These are phyloP conservation scores for Arthrobotrys entomopaga DNA, from an alignment of 2,329 filamentous ascomycete genomes.

Conservation along the genomic window DNA sequence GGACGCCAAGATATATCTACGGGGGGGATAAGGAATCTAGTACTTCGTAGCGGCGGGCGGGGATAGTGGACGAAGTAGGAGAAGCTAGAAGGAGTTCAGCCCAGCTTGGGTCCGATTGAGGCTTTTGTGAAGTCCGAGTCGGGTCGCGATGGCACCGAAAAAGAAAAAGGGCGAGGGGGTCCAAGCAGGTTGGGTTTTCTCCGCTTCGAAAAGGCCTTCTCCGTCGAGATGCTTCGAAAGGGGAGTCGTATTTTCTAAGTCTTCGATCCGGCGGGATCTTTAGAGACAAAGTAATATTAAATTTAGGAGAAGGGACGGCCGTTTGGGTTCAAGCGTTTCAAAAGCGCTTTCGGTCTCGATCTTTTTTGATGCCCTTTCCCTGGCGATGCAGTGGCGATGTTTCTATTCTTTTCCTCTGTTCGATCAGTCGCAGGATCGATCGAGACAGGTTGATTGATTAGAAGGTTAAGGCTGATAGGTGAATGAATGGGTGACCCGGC, in stretches of 20 bases:
- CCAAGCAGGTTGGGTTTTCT: background rate
- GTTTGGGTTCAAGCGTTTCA: too few relatives aligned
- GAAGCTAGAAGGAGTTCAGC: too few relatives aligned
- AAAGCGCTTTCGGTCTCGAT: background rate
- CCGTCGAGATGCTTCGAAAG: background rate
- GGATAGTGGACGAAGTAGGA: too few relatives aligned
- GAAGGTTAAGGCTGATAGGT: background rate
- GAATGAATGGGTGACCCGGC: too few relatives aligned
- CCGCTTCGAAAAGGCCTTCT: slow-evolving; percentile 3
- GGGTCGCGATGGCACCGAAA: background rate
- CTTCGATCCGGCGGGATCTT: too few relatives aligned
- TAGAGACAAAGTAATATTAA: background rate
- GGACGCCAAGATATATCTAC: background rate
- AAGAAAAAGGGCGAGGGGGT: background rate
- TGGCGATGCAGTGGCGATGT: background rate
- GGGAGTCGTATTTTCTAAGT: too few relatives aligned
- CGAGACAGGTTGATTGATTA: background rate
- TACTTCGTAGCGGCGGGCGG: background rate
- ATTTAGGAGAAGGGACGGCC: too few relatives aligned
- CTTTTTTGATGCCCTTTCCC: background rate
- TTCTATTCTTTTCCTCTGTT: background rate
- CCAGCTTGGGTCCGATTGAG: too few relatives aligned
- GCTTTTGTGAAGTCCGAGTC: background rate
- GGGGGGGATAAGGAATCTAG: background rate
- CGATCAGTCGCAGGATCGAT: background rate